Evolutionary conservation across 2,329 filamentous ascomycete genomes (phyloP).

Genomic region (Fulvia fulva): DNA sequence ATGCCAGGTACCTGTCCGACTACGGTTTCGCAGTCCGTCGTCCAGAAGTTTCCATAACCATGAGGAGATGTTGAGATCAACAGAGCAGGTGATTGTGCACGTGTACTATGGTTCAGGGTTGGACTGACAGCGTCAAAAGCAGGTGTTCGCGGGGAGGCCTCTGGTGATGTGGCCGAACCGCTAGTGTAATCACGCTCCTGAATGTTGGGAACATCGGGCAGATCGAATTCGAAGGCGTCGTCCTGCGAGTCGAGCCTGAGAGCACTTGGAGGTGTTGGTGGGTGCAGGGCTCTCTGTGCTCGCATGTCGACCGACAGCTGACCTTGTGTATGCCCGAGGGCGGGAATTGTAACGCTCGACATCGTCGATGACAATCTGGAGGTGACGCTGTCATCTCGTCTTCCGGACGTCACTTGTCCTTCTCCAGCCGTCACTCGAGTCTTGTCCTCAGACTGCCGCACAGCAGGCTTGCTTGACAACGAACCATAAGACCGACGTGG

Average conservation of each 20-base stretch:
- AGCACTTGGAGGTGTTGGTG: not conserved
- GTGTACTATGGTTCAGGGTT: not conserved
- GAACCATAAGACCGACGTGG: conserved; percentile 2
- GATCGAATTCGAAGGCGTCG: not conserved
- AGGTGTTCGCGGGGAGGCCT: conserved; percentile 7
- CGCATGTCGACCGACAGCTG: not conserved
- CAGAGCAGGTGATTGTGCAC: not conserved
- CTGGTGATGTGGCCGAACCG: conserved; percentile 1
- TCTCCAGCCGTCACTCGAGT: not conserved
- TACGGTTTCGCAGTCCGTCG: not conserved
- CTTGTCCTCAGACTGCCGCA: conserved; percentile 4
- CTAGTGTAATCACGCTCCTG: conserved; percentile 8
- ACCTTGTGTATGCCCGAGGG: not conserved
- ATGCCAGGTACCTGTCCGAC: not conserved
- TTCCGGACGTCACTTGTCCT: not conserved
- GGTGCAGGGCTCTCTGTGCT: not conserved
- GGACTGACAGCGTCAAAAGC: not conserved
- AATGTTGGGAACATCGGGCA: not conserved
- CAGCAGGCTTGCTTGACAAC: not conserved
- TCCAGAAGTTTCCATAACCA: not conserved
- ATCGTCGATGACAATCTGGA: not conserved
- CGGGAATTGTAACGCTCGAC: not conserved
- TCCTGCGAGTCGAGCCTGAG: not conserved
- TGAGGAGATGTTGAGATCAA: not conserved
- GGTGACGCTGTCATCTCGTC: not conserved